Evolutionary conservation across 345 rosid genomes (phyloP).

Genomic region (Linum tenue): DNA sequence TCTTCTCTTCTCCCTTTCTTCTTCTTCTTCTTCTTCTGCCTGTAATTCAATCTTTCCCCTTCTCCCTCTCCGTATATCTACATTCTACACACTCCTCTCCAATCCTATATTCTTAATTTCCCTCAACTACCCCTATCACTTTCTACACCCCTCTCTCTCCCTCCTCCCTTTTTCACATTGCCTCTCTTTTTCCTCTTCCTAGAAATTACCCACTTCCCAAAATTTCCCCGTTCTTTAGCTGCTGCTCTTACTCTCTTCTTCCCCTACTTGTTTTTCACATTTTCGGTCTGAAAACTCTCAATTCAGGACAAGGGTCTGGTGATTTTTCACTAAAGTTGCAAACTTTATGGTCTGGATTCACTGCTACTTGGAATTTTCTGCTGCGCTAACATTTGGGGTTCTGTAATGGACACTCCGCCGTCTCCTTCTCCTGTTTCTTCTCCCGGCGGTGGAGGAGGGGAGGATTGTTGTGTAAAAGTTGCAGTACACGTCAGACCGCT

Average conservation of each 20-base stretch:
- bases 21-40: conserved; percentile 5
- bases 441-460: conserved; percentile 19
- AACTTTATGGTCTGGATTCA: neutral
- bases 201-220: neutral
- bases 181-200: neutral
- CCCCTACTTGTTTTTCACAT: conserved; percentile 8
- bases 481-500: conserved; percentile 97
- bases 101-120: neutral
- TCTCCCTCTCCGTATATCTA: neutral
- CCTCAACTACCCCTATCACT: neutral
- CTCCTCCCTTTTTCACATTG: too few species aligned
- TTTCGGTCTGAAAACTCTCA: conserved; percentile 1
- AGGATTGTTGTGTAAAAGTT: conserved; percentile 93
- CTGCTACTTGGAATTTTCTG: neutral
- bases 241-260: neutral
- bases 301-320: conserved; percentile 26
- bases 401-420: conserved; percentile 19
- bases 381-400: neutral
- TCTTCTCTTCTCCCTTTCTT: neutral
- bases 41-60: neutral
- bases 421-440: conserved; percentile 23
- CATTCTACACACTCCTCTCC: conserved; percentile 37
- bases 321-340: conserved; percentile 3
- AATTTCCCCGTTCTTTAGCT: neutral
- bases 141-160: neutral